A percentile compares a stretch with the other conserved stretches of the same genome.
Evolutionary conservation across 129 eudicot genomes (phyloP).

Genomic region (Flaveria robusta): DNA sequence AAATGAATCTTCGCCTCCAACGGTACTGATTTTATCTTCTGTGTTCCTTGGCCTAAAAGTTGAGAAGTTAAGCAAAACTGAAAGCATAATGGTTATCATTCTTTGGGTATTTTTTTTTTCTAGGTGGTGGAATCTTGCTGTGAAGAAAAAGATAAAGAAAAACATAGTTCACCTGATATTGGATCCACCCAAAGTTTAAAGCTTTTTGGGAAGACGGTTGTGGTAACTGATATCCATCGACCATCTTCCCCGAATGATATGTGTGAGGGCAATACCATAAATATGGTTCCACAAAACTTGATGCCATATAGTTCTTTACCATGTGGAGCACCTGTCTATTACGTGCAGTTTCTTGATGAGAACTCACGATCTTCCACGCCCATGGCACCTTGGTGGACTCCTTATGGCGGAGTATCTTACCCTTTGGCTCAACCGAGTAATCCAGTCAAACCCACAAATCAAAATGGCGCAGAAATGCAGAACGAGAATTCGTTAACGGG

Average conservation of each 20-base stretch:
- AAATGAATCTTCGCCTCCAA: conserved; percentile 35
- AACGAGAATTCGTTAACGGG: conserved; percentile 57
- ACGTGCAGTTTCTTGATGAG: conserved; percentile 39
- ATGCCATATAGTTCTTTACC: conserved; percentile 33
- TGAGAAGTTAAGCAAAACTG: neutral
- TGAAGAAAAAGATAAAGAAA: conserved; percentile 40
- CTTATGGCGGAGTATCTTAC: conserved; percentile 42
- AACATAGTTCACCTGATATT: conserved; percentile 40
- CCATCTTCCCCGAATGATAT: conserved; percentile 10
- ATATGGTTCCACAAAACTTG: conserved; percentile 28
- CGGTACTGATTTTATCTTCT: conserved; percentile 42
- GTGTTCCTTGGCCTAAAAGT: neutral
- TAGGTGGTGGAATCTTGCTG: conserved; percentile 51
- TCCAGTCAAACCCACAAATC: conserved; percentile 22
- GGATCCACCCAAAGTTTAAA: conserved; percentile 55
- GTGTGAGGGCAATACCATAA: conserved; percentile 2
- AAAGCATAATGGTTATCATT: conserved; percentile 26
- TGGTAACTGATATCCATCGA: conserved; percentile 42
- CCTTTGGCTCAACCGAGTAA: conserved; percentile 27
- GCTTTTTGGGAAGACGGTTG: conserved; percentile 77
- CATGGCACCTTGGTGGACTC: conserved; percentile 53
- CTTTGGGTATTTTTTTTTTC: conserved; percentile 6
- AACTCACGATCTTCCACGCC: conserved; percentile 26
- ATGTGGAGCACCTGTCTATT: conserved; percentile 39
- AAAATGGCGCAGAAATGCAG: conserved; percentile 28